Conservation (phyloP, 2,329 filamentous ascomycete genomes). For the Talaromyces albobiverticillius region DNA sequence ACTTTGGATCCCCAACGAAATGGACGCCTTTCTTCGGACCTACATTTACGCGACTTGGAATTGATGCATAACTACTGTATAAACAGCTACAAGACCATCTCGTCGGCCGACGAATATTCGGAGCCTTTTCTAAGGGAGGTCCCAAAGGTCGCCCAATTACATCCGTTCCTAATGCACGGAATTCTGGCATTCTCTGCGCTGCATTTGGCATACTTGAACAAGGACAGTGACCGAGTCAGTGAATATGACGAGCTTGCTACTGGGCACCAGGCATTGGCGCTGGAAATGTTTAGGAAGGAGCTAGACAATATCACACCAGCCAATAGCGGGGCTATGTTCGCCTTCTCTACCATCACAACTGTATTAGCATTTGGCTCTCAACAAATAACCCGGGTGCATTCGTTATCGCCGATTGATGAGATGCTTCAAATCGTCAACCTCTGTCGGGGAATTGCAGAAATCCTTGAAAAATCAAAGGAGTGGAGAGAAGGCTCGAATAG, state of each 20-base stretch:
- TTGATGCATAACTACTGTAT: conserved; percentile 43
- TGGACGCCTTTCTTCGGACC: conserved; percentile 17
- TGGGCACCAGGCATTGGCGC: conserved; percentile 23
- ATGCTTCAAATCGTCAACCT: conserved; percentile 25
- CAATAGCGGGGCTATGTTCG: conserved; percentile 32
- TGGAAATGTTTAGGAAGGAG: conserved; percentile 24
- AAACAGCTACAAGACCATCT: conserved; percentile 27
- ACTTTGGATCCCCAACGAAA: conserved; percentile 19
- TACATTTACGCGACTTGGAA: conserved; percentile 41
- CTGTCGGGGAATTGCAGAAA: conserved; percentile 26
- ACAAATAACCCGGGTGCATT: conserved; percentile 17
- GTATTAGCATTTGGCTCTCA: conserved; percentile 29
- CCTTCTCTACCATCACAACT: conserved; percentile 29
- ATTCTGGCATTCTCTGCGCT: conserved; percentile 25
- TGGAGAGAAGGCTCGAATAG: conserved; percentile 20
- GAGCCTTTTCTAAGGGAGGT: conserved; percentile 23
- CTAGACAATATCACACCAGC: conserved; percentile 25
- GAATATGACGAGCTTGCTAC: conserved; percentile 27
- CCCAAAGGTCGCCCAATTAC: conserved; percentile 22
- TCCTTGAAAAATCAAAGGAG: conserved; percentile 22
- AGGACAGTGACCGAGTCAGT: conserved; percentile 21
- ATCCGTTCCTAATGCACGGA: conserved; percentile 27
- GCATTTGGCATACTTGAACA: conserved; percentile 24
- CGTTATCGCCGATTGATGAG: conserved; percentile 22
- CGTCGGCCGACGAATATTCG: conserved; percentile 19